Percentiles rank a stretch among this genome's conserved stretches.
Evolutionary conservation across 495 filamentous ascomycete species (phyloP).

Genomic region (Penicillium longicatenatum): DNA sequence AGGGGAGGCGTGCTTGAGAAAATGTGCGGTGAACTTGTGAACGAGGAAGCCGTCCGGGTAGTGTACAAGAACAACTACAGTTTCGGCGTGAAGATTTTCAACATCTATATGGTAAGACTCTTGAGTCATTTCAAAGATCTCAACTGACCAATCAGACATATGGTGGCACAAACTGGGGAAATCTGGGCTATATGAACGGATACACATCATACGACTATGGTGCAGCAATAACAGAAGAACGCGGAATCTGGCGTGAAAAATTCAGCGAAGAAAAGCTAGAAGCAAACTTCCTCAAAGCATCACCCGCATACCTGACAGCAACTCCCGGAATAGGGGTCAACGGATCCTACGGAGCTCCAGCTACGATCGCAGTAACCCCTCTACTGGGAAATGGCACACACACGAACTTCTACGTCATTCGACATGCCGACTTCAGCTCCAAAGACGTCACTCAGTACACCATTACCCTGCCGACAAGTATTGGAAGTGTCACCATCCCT

Average conservation of each 20-base stretch:
- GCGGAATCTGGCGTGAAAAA: slow-evolving; percentile 63
- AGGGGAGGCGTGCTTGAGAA: slow-evolving; percentile 66
- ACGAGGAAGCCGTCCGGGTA: slow-evolving; percentile 65
- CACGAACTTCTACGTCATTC: slow-evolving; percentile 58
- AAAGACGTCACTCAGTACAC: slow-evolving; percentile 53
- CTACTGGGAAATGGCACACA: slow-evolving; percentile 47
- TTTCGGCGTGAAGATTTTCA: slow-evolving; percentile 52
- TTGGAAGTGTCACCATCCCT: slow-evolving; percentile 59
- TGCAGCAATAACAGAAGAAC: slow-evolving; percentile 62
- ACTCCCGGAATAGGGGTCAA: slow-evolving; percentile 42
- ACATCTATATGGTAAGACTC: slow-evolving; percentile 61
- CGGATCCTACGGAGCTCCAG: slow-evolving; percentile 44
- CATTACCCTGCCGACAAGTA: slow-evolving; percentile 54
- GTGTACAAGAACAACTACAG: slow-evolving; percentile 72
- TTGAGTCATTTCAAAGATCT: neutral
- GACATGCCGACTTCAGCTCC: slow-evolving; percentile 59
- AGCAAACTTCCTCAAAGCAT: slow-evolving; percentile 67
- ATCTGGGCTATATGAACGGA: slow-evolving; percentile 64
- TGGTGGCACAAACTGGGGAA: slow-evolving; percentile 80
- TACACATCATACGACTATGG: slow-evolving; percentile 72
- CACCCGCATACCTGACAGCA: slow-evolving; percentile 60
- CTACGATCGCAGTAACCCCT: slow-evolving; percentile 54
- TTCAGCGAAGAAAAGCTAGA: slow-evolving; percentile 72
- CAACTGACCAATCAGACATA: slow-evolving; percentile 42
- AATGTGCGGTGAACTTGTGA: slow-evolving; percentile 58